Conservation (phyloP, 2,329 filamentous ascomycete species). For the Aspergillus spinulosporus region DNA sequence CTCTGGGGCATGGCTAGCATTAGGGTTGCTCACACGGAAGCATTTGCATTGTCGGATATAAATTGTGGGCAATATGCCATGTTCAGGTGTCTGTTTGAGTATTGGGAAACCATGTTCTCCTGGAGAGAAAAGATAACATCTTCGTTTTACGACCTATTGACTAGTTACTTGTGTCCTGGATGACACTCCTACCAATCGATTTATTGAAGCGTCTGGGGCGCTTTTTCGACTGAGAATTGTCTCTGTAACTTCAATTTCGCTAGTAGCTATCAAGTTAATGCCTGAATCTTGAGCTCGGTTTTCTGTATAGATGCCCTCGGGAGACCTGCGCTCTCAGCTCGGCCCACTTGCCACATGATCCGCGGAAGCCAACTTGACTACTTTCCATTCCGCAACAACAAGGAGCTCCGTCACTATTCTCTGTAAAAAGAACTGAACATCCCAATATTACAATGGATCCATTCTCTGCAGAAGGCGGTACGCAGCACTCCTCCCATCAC, state of each 20-base stretch:
- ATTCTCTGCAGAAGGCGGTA: constrained; percentile 64
- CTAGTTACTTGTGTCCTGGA: constrained; percentile 17
- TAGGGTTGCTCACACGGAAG: constrained; percentile 21
- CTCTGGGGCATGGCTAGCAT: constrained; percentile 24
- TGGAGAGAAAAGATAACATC: constrained; percentile 12
- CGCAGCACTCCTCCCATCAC: constrained; percentile 15
- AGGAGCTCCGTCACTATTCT: constrained; percentile 7
- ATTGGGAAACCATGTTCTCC: constrained; percentile 9
- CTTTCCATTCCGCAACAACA: constrained; percentile 18
- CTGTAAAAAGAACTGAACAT: constrained; percentile 9
- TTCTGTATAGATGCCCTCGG: constrained; percentile 6
- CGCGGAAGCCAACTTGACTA: constrained; percentile 28
- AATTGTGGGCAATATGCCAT: constrained; percentile 19
- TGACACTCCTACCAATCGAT: constrained; percentile 21
- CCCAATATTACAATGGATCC: constrained; percentile 53
- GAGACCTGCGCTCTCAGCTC: constrained; percentile 15
- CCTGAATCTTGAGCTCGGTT: too few relatives aligned
- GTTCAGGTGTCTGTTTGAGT: constrained; percentile 1
- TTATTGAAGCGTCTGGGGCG: constrained; percentile 24
- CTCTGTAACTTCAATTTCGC: neutral
- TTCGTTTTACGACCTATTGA: constrained; percentile 5
- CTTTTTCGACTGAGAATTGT: neutral
- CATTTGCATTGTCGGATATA: constrained; percentile 24
- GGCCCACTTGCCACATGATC: constrained; percentile 18
- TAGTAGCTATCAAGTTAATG: too few relatives aligned